Evolutionary conservation across 768 basidiomycete species (phyloP).

Genomic region (Lactarius tabidus): DNA sequence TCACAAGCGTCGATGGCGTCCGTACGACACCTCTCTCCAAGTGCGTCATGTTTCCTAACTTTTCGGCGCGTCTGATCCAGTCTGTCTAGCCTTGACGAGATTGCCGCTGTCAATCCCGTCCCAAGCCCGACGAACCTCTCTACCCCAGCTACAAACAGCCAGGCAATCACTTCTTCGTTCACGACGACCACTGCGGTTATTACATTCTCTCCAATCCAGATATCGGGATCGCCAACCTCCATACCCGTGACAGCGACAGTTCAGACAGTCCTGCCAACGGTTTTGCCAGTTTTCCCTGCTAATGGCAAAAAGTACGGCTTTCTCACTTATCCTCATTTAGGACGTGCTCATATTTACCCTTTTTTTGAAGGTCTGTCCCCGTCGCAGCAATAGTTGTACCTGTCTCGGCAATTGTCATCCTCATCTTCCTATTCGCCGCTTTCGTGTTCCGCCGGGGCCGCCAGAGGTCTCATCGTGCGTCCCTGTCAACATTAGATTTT

Average conservation of each 20-base stretch:
- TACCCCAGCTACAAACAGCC: too few relatives aligned
- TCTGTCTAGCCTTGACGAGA: not conserved
- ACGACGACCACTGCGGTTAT: not conserved
- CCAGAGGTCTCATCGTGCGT: not conserved
- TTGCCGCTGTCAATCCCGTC: not conserved
- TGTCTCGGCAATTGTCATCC: not conserved
- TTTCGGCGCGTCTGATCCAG: not conserved
- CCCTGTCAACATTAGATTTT: not conserved
- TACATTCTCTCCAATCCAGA: not conserved
- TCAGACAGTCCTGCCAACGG: not conserved
- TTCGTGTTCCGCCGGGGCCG: not conserved
- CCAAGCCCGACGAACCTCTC: not conserved
- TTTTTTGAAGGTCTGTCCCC: constrained; percentile 5
- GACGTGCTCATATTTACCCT: not conserved
- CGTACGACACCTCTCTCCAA: not conserved
- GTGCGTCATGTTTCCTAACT: not conserved
- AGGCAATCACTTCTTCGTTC: not conserved
- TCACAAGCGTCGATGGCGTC: not conserved
- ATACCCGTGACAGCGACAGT: not conserved
- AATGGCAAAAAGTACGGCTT: not conserved
- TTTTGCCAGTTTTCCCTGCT: not conserved
- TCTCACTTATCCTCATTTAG: too few relatives aligned
- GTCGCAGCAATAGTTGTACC: constrained; percentile 8
- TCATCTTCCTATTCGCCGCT: not conserved
- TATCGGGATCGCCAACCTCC: not conserved